Conservation (phyloP, 139 green algal genomes). For the Deuterostichococcus epilithicus region DNA sequence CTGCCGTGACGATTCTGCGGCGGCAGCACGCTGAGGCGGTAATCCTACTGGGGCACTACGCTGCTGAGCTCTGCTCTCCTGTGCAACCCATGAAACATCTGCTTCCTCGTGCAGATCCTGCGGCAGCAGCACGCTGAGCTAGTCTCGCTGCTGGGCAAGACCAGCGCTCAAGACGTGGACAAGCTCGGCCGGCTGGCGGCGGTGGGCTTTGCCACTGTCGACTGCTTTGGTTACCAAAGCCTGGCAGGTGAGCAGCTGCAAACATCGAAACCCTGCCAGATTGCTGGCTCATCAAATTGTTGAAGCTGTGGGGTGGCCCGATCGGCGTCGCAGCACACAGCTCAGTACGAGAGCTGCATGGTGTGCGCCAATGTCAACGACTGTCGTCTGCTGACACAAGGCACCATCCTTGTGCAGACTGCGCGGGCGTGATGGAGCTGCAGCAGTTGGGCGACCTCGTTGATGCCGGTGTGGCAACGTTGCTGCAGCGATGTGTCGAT, state of each 20-base stretch:
- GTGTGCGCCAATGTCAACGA: too few relatives aligned
- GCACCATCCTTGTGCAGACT: slow-evolving; percentile 21
- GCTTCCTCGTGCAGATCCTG: slow-evolving; percentile 29
- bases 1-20: too few relatives aligned
- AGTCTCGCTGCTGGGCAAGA: slow-evolving; percentile 53
- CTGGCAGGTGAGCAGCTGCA: neutral
- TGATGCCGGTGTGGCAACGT: neutral
- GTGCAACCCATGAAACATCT: too few relatives aligned
- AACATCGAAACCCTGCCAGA: neutral
- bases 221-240: slow-evolving; percentile 10
- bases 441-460: slow-evolving; percentile 25
- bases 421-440: slow-evolving; percentile 41
- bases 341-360: too few relatives aligned
- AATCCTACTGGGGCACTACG: too few relatives aligned
- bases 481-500: too few relatives aligned
- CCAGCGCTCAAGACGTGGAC: slow-evolving; percentile 41
- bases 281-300: neutral
- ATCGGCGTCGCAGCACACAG: too few relatives aligned
- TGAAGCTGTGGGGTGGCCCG: too few relatives aligned
- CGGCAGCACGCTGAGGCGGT: too few relatives aligned
- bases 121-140: slow-evolving; percentile 35
- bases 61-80: too few relatives aligned
- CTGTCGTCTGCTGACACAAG: too few relatives aligned
- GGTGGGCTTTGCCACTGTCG: slow-evolving; percentile 10
- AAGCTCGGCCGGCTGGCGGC: slow-evolving; percentile 31